Percentiles rank a stretch among this genome's conserved stretches.
Evolutionary conservation across 2,329 filamentous ascomycete species (phyloP).

Genomic region (Monilinia fructigena): DNA sequence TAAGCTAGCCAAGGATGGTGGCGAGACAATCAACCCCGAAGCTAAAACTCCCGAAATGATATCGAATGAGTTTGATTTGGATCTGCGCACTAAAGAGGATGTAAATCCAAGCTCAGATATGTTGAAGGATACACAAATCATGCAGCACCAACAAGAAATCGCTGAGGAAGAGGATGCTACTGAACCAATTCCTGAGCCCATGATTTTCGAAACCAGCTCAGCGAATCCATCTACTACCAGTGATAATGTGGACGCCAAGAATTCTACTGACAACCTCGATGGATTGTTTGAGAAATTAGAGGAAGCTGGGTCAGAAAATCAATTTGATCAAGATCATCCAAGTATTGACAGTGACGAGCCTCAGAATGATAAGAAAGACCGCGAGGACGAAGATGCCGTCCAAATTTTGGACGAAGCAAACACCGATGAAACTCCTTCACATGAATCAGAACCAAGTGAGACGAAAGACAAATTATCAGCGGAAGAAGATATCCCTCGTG

Average conservation of each 20-base stretch:
- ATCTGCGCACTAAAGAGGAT: background rate
- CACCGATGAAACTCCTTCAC: background rate
- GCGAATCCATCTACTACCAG: background rate
- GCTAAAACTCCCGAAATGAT: background rate
- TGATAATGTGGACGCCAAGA: background rate
- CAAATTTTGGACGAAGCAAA: background rate
- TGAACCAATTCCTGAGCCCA: background rate
- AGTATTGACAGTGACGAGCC: background rate
- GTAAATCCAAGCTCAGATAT: conserved; percentile 2
- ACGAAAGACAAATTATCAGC: background rate
- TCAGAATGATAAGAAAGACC: background rate
- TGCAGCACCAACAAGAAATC: background rate
- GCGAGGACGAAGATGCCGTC: background rate
- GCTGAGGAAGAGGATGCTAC: background rate
- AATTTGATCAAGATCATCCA: background rate
- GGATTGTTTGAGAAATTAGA: conserved; percentile 11
- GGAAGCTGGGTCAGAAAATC: background rate
- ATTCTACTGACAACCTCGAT: conserved; percentile 12
- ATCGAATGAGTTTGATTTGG: background rate
- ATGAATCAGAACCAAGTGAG: background rate
- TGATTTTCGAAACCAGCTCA: background rate
- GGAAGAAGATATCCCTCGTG: no score
- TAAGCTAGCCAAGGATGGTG: background rate
- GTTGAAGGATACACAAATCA: background rate
- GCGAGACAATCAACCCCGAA: background rate